phyloP scores from a whole-genome alignment of 495 filamentous ascomycete species.

The Penicilliopsis zonata region DNA sequence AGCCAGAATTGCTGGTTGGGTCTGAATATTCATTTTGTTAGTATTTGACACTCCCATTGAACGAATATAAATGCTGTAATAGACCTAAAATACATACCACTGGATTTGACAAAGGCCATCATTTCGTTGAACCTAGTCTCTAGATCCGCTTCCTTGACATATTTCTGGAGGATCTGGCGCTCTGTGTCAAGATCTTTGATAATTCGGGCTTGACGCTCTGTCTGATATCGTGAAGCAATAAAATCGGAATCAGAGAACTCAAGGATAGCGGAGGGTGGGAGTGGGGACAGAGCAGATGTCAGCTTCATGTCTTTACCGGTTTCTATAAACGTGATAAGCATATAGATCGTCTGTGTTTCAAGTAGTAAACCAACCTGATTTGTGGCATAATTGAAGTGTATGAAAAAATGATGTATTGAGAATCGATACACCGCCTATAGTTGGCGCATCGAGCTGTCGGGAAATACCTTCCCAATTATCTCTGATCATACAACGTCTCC shows the following conservation, averaged over 20 bases:
- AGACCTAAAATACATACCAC: no score
- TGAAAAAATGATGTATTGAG: constrained; percentile 20
- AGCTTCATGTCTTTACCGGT: constrained; percentile 8
- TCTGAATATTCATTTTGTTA: no score
- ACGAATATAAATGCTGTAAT: no score
- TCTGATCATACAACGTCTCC: constrained; percentile 67
- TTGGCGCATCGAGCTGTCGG: constrained; percentile 19
- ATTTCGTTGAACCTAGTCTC: constrained; percentile 49
- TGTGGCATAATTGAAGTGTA: constrained; percentile 19
- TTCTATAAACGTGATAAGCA: constrained; percentile 1
- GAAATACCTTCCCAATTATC: constrained; percentile 56
- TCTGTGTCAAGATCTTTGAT: constrained; percentile 41
- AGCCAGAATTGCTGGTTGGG: no score
- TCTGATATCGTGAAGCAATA: constrained; percentile 41
- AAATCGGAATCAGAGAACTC: constrained; percentile 36
- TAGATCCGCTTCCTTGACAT: constrained; percentile 46
- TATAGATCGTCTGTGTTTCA: not conserved
- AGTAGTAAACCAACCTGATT: constrained; percentile 15
- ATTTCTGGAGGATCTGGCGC: constrained; percentile 33
- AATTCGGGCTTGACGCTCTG: constrained; percentile 23
- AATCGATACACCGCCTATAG: constrained; percentile 13
- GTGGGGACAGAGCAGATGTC: constrained; percentile 19
- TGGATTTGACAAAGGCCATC: no score
- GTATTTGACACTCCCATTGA: no score
- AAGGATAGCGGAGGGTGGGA: constrained; percentile 37